A percentile compares a stretch with the other conserved stretches of the same genome.
These are phyloP conservation scores for Moniliophthora roreri DNA, from an alignment of 1,284 basidiomycete genomes.

Conservation along the genomic window DNA sequence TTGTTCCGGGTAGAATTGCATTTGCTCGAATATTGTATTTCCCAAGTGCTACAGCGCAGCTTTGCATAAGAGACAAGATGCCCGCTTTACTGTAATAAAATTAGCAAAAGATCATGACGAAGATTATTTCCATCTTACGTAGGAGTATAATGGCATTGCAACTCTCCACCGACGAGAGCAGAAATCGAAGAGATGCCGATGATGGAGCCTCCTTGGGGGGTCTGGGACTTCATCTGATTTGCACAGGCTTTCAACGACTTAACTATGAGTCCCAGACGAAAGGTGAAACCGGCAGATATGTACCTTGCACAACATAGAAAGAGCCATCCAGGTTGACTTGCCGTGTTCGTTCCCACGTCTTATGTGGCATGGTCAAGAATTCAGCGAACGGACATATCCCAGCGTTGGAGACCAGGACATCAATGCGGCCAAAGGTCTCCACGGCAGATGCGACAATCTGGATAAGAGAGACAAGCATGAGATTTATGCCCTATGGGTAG, in stretches of 20 bases:
- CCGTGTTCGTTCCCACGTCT: conserved; percentile 69
- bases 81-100: conserved; percentile 42
- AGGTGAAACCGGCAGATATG: too few relatives aligned
- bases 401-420: conserved; percentile 68
- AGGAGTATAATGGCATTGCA: conserved; percentile 80
- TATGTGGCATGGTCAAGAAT: conserved; percentile 74
- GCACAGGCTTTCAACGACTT: conserved; percentile 31
- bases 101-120: background rate
- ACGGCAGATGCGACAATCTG: conserved; percentile 65
- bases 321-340: conserved; percentile 79
- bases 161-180: conserved; percentile 74
- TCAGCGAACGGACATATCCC: conserved; percentile 83
- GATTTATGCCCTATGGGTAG: background rate
- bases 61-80: conserved; percentile 81
- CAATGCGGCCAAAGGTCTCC: conserved; percentile 63
- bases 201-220: conserved; percentile 72
- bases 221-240: conserved; percentile 74
- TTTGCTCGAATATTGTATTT: conserved; percentile 77
- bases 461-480: background rate
- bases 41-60: conserved; percentile 76
- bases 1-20: conserved; percentile 69
- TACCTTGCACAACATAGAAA: conserved; percentile 75
- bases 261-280: too few relatives aligned
- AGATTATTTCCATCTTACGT: conserved; percentile 47
- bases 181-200: conserved; percentile 79